Evolutionary conservation across 768 basidiomycete genomes (phyloP).

Genomic region (Phlebiopsis gigantea): DNA sequence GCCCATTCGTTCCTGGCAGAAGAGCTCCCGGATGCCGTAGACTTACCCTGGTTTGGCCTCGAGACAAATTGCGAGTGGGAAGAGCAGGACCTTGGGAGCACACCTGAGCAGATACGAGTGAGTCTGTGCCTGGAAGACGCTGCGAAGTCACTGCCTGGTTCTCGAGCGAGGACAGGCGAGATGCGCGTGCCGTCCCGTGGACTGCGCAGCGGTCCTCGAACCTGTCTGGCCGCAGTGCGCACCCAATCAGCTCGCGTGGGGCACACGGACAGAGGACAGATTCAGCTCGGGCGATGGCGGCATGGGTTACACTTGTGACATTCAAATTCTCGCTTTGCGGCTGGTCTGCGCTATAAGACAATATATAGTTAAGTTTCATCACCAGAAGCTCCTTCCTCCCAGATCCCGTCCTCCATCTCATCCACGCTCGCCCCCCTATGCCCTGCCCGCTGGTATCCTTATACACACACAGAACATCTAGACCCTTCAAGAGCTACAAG

Average conservation of each 20-base stretch:
- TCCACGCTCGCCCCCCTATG: not conserved
- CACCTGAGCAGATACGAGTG: not conserved
- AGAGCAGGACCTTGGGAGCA: not conserved
- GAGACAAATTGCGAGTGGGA: not conserved
- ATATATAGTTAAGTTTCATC: slow-evolving; percentile 3
- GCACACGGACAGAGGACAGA: not conserved
- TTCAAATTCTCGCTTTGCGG: slow-evolving; percentile 3
- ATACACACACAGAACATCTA: not conserved
- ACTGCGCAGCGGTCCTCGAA: not conserved
- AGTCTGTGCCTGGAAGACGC: not conserved
- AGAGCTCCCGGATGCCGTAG: not conserved
- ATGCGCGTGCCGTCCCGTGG: not conserved
- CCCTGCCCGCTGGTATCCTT: not conserved
- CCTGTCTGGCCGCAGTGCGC: not conserved
- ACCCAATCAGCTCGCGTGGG: not conserved
- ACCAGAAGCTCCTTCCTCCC: not conserved
- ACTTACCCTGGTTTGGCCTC: slow-evolving; percentile 3
- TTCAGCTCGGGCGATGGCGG: not conserved
- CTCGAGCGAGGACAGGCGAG: not conserved
- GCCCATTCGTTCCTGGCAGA: not conserved
- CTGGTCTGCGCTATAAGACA: slow-evolving; percentile 7
- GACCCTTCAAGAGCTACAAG: not conserved
- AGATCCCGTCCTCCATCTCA: not conserved
- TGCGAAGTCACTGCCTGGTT: not conserved
- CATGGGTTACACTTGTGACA: not conserved